Percentiles rank a stretch among this genome's conserved stretches.
phyloP scores from a whole-genome alignment of 192 early-diverging fungal genomes.

The Podila epicladia region DNA sequence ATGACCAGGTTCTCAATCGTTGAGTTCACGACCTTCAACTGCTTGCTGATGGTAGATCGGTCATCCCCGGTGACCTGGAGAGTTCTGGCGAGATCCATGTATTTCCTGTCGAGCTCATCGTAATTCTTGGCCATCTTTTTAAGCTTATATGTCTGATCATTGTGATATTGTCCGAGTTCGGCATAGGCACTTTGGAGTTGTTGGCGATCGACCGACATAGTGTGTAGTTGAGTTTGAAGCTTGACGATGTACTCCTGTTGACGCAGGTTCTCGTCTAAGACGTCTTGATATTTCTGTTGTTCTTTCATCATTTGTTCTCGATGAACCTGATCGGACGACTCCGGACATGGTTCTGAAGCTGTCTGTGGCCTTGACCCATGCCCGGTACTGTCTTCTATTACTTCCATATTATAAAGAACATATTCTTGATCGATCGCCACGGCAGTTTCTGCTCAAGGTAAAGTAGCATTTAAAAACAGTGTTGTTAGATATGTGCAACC shows the following conservation, averaged over 20 bases:
- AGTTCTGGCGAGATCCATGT: constrained; percentile 11
- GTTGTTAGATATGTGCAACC: neutral
- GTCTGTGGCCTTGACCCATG: neutral
- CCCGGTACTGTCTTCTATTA: constrained; percentile 1
- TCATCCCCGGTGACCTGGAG: constrained; percentile 16
- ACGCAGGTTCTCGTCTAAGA: neutral
- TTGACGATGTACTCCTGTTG: neutral
- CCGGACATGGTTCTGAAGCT: neutral
- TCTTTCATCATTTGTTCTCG: neutral
- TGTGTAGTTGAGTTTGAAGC: neutral
- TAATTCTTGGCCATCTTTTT: neutral
- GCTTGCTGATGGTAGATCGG: constrained; percentile 7
- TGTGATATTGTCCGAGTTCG: neutral
- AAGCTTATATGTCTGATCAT: neutral
- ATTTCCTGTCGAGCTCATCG: constrained; percentile 5
- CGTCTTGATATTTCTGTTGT: neutral
- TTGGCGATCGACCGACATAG: neutral
- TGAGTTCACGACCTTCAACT: neutral
- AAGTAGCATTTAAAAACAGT: neutral
- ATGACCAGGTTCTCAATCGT: constrained; percentile 13
- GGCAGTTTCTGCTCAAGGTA: constrained; percentile 2
- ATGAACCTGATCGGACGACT: neutral
- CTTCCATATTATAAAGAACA: constrained; percentile 2
- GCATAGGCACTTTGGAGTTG: neutral
- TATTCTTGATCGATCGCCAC: neutral